A percentile compares a stretch with the other conserved stretches of the same genome.
These are phyloP conservation scores for Backusella circina DNA, from an alignment of 192 early-diverging fungal species.

Conservation along the genomic window DNA sequence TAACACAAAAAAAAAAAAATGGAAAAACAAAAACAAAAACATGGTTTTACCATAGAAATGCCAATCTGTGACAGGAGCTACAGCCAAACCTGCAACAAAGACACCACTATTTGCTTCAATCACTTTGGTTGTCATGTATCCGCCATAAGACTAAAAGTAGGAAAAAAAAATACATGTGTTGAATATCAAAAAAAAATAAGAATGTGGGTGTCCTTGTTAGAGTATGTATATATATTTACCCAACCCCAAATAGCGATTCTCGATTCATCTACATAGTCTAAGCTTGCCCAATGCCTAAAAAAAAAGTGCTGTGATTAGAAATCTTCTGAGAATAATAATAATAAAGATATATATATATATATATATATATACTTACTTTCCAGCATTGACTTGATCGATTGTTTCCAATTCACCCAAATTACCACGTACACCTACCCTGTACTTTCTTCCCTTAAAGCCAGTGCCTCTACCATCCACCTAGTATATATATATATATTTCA, in stretches of 20 bases:
- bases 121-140: constrained; percentile 82
- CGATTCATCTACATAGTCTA: constrained; percentile 76
- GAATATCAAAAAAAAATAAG: background rate
- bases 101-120: constrained; percentile 83
- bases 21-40: too few relatives aligned
- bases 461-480: constrained; percentile 88
- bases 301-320: background rate
- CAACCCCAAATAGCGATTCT: constrained; percentile 97
- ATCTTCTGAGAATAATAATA: too few relatives aligned
- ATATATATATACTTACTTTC: constrained; percentile 60
- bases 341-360: background rate
- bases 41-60: constrained; percentile 53
- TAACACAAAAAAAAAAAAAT: too few relatives aligned
- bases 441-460: constrained; percentile 79
- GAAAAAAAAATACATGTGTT: background rate
- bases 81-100: constrained; percentile 87
- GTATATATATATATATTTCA: too few relatives aligned
- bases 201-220: background rate
- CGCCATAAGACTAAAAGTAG: constrained; percentile 77
- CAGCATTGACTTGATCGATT: constrained; percentile 83
- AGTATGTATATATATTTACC: constrained; percentile 38
- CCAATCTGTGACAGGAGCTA: constrained; percentile 97
- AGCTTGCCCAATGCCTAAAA: constrained; percentile 48
- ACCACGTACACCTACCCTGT: constrained; percentile 68
- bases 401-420: constrained; percentile 83